These are phyloP conservation scores for Alternaria consortialis DNA, from an alignment of 2,329 filamentous ascomycete species.

Conservation along the genomic window DNA sequence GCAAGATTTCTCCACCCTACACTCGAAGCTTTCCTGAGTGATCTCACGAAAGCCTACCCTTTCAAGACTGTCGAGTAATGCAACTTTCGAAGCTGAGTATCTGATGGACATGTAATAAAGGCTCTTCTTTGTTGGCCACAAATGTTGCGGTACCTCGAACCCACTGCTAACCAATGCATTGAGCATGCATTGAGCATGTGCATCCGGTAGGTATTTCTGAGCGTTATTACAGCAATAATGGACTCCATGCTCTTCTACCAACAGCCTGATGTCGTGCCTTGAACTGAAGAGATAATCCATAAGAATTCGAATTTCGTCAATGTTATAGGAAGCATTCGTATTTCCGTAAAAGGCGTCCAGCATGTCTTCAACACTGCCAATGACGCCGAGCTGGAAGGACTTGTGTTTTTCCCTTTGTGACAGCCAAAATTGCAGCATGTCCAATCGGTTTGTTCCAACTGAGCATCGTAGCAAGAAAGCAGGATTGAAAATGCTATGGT, in stretches of 20 bases:
- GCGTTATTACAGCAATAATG: background rate
- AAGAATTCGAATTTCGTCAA: no score
- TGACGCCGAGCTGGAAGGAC: no score
- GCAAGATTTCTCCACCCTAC: fast-evolving
- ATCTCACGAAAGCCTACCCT: background rate
- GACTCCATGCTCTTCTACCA: background rate
- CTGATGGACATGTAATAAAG: background rate
- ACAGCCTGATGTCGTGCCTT: background rate
- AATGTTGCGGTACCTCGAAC: fast-evolving
- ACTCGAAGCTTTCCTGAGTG: background rate
- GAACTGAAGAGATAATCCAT: background rate
- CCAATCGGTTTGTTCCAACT: background rate
- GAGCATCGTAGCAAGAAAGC: no score
- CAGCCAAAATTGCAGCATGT: background rate
- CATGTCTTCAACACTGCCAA: no score
- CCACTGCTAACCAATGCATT: background rate
- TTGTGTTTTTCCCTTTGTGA: no score
- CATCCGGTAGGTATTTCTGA: background rate
- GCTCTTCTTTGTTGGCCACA: background rate
- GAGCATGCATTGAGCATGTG: background rate
- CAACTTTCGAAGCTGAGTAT: no score
- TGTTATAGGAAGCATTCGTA: no score
- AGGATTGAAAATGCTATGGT: no score
- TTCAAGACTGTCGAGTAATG: fast-evolving
- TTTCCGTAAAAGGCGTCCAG: no score